These are phyloP conservation scores for Azolla pinnata DNA, from an alignment of 75 land plant species.

Conservation along the genomic window DNA sequence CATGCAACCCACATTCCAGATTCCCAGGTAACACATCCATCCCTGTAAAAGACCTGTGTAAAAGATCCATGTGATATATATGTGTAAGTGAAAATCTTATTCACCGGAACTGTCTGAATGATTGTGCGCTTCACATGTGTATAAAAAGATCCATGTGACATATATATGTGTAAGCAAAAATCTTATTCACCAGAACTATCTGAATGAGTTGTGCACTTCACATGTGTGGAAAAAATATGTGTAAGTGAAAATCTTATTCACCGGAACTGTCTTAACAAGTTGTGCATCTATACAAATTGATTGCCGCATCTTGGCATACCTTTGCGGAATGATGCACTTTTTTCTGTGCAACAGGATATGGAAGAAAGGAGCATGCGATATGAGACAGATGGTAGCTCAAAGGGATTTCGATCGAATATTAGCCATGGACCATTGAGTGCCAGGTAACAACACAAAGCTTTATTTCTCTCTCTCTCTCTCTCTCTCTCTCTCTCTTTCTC, in stretches of 20 bases:
- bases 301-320: no score
- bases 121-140: background rate
- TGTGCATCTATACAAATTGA: background rate
- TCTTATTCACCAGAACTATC: background rate
- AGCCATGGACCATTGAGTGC: background rate
- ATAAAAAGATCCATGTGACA: constrained; percentile 1
- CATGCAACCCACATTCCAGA: background rate
- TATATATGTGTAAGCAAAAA: constrained; percentile 7
- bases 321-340: no score
- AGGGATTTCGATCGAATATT: background rate
- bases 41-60: background rate
- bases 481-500: no score
- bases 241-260: no score
- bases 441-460: background rate
- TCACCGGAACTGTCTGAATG: background rate
- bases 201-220: background rate
- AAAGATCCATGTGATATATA: constrained; percentile 6
- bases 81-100: background rate
- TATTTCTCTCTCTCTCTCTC: background rate
- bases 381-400: background rate
- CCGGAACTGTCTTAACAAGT: background rate
- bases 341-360: constrained; percentile 6
- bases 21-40: constrained; percentile 7
- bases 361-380: constrained; percentile 1
- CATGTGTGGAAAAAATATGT: background rate